Percentiles rank a stretch among this genome's conserved stretches.
Evolutionary conservation across 2,329 filamentous ascomycete genomes (phyloP).

Genomic region (Pleoardoris graminearum): DNA sequence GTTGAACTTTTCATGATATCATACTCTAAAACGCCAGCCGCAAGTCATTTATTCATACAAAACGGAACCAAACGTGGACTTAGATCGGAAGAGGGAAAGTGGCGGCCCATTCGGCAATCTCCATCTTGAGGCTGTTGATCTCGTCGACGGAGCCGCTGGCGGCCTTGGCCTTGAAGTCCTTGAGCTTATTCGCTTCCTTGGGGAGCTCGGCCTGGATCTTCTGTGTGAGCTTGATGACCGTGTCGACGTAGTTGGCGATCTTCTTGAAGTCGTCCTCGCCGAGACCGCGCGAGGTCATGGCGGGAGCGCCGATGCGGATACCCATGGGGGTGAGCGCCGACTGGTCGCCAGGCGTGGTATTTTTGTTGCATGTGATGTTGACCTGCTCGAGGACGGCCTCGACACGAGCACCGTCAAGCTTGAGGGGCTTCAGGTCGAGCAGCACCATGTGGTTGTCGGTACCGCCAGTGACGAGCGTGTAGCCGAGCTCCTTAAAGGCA

Average conservation of each 20-base stretch:
- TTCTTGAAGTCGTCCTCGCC: slow-evolving; percentile 78
- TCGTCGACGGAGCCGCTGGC: slow-evolving; percentile 74
- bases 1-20: slow-evolving; percentile 6
- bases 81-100: slow-evolving; percentile 89
- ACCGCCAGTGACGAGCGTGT: slow-evolving; percentile 88
- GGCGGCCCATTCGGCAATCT: slow-evolving; percentile 84
- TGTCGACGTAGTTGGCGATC: slow-evolving; percentile 87
- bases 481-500: slow-evolving; percentile 66
- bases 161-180: slow-evolving; percentile 98
- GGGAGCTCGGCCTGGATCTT: slow-evolving; percentile 81
- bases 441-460: slow-evolving; percentile 98
- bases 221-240: slow-evolving; percentile 86
- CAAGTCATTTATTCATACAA: slow-evolving; percentile 1
- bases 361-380: slow-evolving; percentile 98
- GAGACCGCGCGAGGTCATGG: slow-evolving; percentile 98
- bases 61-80: slow-evolving; percentile 1
- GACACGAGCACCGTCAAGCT: slow-evolving; percentile 84
- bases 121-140: slow-evolving; percentile 83
- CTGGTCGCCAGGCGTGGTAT: slow-evolving; percentile 93
- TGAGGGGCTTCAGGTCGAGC: slow-evolving; percentile 85
- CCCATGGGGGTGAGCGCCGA: slow-evolving; percentile 92
- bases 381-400: slow-evolving; percentile 90
- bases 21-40: slow-evolving; percentile 1
- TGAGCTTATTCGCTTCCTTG: slow-evolving; percentile 98
- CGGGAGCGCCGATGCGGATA: slow-evolving; percentile 90